phyloP scores from a whole-genome alignment of 495 filamentous ascomycete species.

The Ramalina intermedia region DNA sequence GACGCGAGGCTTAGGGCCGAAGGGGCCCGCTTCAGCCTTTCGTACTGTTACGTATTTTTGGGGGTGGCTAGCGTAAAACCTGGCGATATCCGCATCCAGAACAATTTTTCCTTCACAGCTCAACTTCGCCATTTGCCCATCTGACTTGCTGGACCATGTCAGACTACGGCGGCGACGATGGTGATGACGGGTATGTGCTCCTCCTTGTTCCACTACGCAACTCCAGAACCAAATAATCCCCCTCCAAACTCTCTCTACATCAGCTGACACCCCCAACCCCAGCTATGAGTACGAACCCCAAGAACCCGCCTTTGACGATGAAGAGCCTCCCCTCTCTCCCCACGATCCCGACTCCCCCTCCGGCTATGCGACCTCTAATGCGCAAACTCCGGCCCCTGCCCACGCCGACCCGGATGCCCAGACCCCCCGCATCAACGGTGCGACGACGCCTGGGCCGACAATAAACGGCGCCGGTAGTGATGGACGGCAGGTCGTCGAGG shows the following conservation, averaged over 20 bases:
- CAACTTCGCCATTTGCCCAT: slow-evolving; percentile 3
- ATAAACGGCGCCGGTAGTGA: slow-evolving; percentile 17
- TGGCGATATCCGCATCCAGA: no score
- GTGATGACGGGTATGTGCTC: slow-evolving; percentile 36
- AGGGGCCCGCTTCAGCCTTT: no score
- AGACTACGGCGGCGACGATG: slow-evolving; percentile 65
- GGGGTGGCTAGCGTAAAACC: no score
- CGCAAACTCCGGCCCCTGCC: slow-evolving; percentile 27
- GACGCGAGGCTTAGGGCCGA: no score
- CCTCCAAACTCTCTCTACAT: neutral
- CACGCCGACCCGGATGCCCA: slow-evolving; percentile 39
- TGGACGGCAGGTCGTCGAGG: slow-evolving; percentile 31
- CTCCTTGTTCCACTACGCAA: neutral
- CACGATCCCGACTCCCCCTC: slow-evolving; percentile 42
- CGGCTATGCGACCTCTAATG: slow-evolving; percentile 29
- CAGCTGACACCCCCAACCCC: neutral
- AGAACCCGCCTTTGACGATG: slow-evolving; percentile 52
- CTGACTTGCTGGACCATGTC: slow-evolving; percentile 44
- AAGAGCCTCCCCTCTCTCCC: slow-evolving; percentile 45
- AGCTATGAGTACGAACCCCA: slow-evolving; percentile 35
- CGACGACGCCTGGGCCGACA: slow-evolving; percentile 16
- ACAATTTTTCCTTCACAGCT: neutral
- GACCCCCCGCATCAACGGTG: slow-evolving; percentile 11
- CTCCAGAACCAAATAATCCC: neutral
- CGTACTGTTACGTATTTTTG: no score